Evolutionary conservation across 768 basidiomycete species (phyloP), one percentile per base, ranked within the genome.

Genomic region (Fomitopsis serialis): DNA sequence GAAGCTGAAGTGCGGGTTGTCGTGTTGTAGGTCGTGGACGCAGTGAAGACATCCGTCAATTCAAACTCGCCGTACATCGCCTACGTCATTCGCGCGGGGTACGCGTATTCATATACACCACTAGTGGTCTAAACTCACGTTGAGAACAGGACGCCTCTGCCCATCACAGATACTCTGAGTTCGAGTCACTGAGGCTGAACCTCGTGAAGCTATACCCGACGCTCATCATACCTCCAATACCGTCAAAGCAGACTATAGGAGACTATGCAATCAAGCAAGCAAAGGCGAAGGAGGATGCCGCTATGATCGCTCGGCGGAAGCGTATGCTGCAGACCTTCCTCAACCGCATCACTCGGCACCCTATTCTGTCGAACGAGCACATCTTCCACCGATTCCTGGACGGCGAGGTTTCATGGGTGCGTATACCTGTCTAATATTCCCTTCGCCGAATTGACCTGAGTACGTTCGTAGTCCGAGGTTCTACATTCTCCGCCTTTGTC

Each of bases 251-350:
- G 71, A 88, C 89, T 1, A 77, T 99, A 36, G 84, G 92, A 8
- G 97, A 98, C 63, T 99, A 99, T 74, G 97, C 97, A 1, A 87
- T 94, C 56, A 98, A 98, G 70, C 94, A 94, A 64, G 86, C 81
- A 13, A 97, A 96, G 69, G 97, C 96, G 22, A 98, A 96, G 65
- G 97, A 99, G 65, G 97, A 99, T 67, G 84, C 85, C 2, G 80
- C 87, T 1, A 82, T 98, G 74, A 98, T 99, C 66, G 82, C 92
- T 2, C 78, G 91, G 58, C 79, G 97, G 56, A 96, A 93, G 69
- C 85, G 97, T 45, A 92, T 98, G 85, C 75, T 99, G 27, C 90
- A 94, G 68, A 95, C 92, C 2, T 99, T 98, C 72, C 74, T 99
- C 43, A 95, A 96, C 64, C 81, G 97, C 50, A 69, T 96, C 48